Evolutionary conservation across 1,139 yeast genomes (phyloP), one percentile per base, ranked within the genome.

Genomic region (Suhomyces yuchorum): DNA sequence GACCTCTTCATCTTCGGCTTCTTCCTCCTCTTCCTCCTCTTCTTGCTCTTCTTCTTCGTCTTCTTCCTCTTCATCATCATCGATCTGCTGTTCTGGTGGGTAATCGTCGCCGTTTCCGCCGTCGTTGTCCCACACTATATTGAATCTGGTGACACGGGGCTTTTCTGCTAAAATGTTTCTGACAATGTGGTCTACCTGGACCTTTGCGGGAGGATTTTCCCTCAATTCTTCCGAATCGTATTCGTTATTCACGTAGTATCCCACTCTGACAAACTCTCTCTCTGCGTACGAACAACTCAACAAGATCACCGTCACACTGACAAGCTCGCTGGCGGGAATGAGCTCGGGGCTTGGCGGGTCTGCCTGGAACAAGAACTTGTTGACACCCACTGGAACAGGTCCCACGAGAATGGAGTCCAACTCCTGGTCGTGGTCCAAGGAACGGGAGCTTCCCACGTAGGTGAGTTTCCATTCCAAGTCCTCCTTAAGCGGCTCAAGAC

Each of bases 401-500:
- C 99, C 99, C 4, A 93, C 99, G 22, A 95, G 73, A 40, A 95
- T 84, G 2, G 97, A 90, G 63, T 93, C 99, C 48, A 93, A 74
- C 63, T 92, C 98, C 68, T 95, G 99, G 67, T 93, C 99, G 59
- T 93, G 97, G 57, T 93, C 97, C 50, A 90, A 66, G 32, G 97
- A 90, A 46, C 95, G 80, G 1, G 97, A 91, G 8, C 96, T 88
- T 1, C 99, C 99, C 43, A 93, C 99, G 59, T 93, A 93, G 3
- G 97, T 93, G 54, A 93, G 74, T 66, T 93, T 93, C 99, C 99
- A 93, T 66, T 95, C 99, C 52, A 93, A 75, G 65, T 93, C 98
- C 62, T 92, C 95, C 62, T 87, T 88, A 55, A 93, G 74, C 1
- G 96, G 92, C 66, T 93, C 99, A 44, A 93, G 75, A 65, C 99